Evolutionary conservation across 23 red algal genomes (phyloP).

Genomic region (Agarophyton chilense): DNA sequence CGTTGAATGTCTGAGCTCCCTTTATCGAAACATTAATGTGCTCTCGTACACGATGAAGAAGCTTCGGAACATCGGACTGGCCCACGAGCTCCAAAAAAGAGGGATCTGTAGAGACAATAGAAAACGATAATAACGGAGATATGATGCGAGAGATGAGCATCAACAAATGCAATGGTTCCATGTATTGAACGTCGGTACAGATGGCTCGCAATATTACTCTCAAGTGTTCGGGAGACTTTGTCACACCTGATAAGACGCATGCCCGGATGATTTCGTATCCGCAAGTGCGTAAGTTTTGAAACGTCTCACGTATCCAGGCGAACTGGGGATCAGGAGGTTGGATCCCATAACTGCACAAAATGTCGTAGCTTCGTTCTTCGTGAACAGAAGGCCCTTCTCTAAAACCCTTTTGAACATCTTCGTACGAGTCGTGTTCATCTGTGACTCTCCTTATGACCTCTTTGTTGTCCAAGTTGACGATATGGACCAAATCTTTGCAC

Average conservation of each 20-base stretch:
- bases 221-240: constrained; percentile 11
- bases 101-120: neutral
- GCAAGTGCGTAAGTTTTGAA: constrained; percentile 27
- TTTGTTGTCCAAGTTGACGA: constrained; percentile 45
- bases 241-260: constrained; percentile 43
- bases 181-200: constrained; percentile 8
- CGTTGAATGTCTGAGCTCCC: constrained; percentile 11
- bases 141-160: neutral
- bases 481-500: constrained; percentile 18
- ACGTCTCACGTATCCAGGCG: constrained; percentile 20
- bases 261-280: constrained; percentile 56
- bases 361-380: constrained; percentile 33
- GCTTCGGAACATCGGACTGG: constrained; percentile 12
- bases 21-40: constrained; percentile 22
- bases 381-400: constrained; percentile 20
- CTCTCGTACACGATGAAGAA: constrained; percentile 21
- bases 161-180: constrained; percentile 50
- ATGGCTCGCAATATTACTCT: neutral
- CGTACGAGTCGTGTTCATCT: constrained; percentile 3
- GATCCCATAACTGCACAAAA: constrained; percentile 38
- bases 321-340: constrained; percentile 21
- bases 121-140: constrained; percentile 30
- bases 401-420: neutral
- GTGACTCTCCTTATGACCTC: constrained; percentile 1
- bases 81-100: constrained; percentile 3